Evolutionary conservation across 2,329 filamentous ascomycete species (phyloP), one percentile per base, ranked within the genome.

Genomic region (Colletotrichum euphorbiae): DNA sequence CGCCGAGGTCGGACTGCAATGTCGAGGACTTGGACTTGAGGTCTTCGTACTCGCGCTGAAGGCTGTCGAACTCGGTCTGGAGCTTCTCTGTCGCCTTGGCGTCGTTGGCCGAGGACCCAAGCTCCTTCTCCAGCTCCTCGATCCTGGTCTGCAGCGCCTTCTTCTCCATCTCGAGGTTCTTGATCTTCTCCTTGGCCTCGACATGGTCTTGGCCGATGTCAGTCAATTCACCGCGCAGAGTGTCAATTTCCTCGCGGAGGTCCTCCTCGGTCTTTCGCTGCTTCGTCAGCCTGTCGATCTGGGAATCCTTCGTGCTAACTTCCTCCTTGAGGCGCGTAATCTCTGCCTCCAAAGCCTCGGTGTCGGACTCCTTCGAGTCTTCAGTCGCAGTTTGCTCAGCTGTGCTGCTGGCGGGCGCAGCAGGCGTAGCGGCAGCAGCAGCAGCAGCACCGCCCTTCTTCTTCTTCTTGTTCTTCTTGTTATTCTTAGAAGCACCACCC

Each of bases 231-330:
- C 97, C 93, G 57, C 91, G 89, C 69, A 98, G 82, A 3, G 88
- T 90, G 73, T 97, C 93, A 67, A 98, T 92, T 79, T 98, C 94
- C 74, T 97, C 94, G 28, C 88, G 86, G 48, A 97, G 82, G 19
- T 91, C 90, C 61, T 95, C 93, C 64, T 96, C 92, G 15, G 90
- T 92, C 75, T 89, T 89, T 52, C 93, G 83, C 77, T 91, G 90
- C 63, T 87, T 86, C 28, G 87, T 87, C 5, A 98, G 82, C 13
- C 85, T 86, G 61, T 93, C 89, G 59, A 98, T 94, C 43, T 90
- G 89, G 1, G 84, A 83, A 71, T 94, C 90, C 74, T 93, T 94
- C 43, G 88, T 82, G n/a, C 79, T 77, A 62, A 91, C 77, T 71
- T 89, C 81, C 42, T 83, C 80, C 72, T 83, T 85, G 17, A 89